Evolutionary conservation across 805 yeast species (phyloP).

Genomic region (Cephaloascus albidus): DNA sequence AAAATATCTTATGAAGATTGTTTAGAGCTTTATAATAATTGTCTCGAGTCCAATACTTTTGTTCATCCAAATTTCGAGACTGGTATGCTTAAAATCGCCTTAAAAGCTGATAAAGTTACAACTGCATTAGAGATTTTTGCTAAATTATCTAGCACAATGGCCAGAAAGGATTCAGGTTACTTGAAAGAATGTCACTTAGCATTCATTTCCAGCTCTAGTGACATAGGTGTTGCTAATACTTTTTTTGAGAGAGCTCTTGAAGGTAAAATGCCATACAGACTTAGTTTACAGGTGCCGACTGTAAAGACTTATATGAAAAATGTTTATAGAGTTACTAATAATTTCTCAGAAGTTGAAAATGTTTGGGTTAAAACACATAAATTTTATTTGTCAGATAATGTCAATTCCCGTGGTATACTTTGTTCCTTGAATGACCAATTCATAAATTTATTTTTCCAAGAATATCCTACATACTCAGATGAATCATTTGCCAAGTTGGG

Average conservation of each 20-base stretch:
- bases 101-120: conserved; percentile 53
- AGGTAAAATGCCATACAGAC: conserved; percentile 62
- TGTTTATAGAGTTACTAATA: conserved; percentile 45
- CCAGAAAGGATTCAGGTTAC: conserved; percentile 31
- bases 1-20: conserved; percentile 53
- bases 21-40: not conserved
- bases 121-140: conserved; percentile 60
- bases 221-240: conserved; percentile 58
- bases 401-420: conserved; percentile 59
- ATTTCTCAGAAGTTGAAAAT: conserved; percentile 47
- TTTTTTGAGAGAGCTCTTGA: conserved; percentile 68
- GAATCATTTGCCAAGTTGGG: conserved; percentile 52
- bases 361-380: conserved; percentile 56
- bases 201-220: conserved; percentile 71
- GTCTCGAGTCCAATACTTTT: not conserved
- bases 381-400: conserved; percentile 40
- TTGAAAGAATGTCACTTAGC: conserved; percentile 68
- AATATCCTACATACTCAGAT: conserved; percentile 38
- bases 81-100: conserved; percentile 68
- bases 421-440: conserved; percentile 64
- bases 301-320: conserved; percentile 57
- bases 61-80: conserved; percentile 43
- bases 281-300: conserved; percentile 64
- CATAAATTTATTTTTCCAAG: conserved; percentile 57
- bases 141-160: conserved; percentile 46